phyloP scores from a whole-genome alignment of 2,329 filamentous ascomycete species.

The Taxawa tesnikishii region DNA sequence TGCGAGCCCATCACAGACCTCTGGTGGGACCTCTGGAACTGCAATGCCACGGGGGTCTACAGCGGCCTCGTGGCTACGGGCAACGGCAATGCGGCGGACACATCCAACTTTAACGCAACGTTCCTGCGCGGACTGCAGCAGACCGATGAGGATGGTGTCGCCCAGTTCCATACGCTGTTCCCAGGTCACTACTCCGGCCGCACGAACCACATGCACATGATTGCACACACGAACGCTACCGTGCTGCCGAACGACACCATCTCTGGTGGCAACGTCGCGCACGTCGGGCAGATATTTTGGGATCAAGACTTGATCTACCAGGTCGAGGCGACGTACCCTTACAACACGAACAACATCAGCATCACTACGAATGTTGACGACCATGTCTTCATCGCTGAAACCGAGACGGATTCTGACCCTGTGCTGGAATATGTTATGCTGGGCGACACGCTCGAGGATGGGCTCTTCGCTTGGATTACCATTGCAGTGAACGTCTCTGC shows the following conservation, averaged over 20 bases:
- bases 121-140: slow-evolving; percentile 29
- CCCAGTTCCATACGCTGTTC: slow-evolving; percentile 30
- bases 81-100: slow-evolving; percentile 21
- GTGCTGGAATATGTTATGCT: slow-evolving; percentile 46
- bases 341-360: slow-evolving; percentile 28
- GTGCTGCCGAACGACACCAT: slow-evolving; percentile 36
- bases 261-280: slow-evolving; percentile 36
- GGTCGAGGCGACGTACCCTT: slow-evolving; percentile 36
- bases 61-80: slow-evolving; percentile 24
- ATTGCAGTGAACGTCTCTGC: slow-evolving; percentile 14
- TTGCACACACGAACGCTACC: slow-evolving; percentile 23
- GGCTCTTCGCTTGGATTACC: slow-evolving; percentile 41
- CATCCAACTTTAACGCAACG: slow-evolving; percentile 22
- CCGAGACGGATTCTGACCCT: slow-evolving; percentile 41
- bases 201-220: slow-evolving; percentile 28
- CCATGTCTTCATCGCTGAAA: slow-evolving; percentile 30
- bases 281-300: slow-evolving; percentile 54
- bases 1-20: slow-evolving; percentile 27
- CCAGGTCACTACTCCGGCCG: slow-evolving; percentile 32
- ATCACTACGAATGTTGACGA: slow-evolving; percentile 42
- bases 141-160: slow-evolving; percentile 28
- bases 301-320: slow-evolving; percentile 43
- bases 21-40: slow-evolving; percentile 33
- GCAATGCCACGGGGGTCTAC: slow-evolving; percentile 36
- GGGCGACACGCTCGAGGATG: slow-evolving; percentile 38